Evolutionary conservation across 2,329 filamentous ascomycete genomes (phyloP), one percentile per base, ranked within the genome.

Genomic region (Plectosphaerella plurivora): DNA sequence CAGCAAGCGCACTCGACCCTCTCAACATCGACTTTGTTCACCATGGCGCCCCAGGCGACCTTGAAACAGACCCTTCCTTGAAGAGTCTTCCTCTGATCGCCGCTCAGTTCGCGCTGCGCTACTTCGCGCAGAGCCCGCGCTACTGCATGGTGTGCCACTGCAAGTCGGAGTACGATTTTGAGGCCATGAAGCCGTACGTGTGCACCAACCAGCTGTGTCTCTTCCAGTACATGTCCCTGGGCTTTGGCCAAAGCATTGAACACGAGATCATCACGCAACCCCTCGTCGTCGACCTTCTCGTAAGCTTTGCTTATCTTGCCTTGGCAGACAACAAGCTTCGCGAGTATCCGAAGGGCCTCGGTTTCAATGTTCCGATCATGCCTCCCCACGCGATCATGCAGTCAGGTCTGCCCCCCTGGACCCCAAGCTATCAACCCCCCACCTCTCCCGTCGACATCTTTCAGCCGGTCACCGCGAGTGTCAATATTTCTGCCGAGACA

Each of bases 131-230:
- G 53, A 96, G 90, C 65, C 91, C 89, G 0, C 85, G 94, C 51
- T 96, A 93, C 66, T 97, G 92, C 66, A 78, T 96, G 51, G 84
- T 92, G 22, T 97, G 92, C 62, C 89, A 95, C 66, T 80, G 81
- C 58, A 86, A 79, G 58, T 42, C 47, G 6, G 78, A 89, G 36
- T 68, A 80, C 1, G 77, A 76, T 2, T 79, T 82, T 0, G 84
- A 93, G 37, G 82, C 87, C 2, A 73, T 91, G 54, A 90, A 89
- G 59, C 88, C 88, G 3, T 90, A 88, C 55, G 90, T 96, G 45
- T 97, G 92, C 68, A 81, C 82, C 20, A 79, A 82, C 12, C 74
- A 78, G 2, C 75, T 97, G 3, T 97, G 92, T 62, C 73, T 96
- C 4, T 96, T 89, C 62, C 92, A 97, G 63, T 96, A 94, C 70